Conservation (phyloP, 2,329 filamentous ascomycete species). For the Arthrinium phaeospermum region DNA sequence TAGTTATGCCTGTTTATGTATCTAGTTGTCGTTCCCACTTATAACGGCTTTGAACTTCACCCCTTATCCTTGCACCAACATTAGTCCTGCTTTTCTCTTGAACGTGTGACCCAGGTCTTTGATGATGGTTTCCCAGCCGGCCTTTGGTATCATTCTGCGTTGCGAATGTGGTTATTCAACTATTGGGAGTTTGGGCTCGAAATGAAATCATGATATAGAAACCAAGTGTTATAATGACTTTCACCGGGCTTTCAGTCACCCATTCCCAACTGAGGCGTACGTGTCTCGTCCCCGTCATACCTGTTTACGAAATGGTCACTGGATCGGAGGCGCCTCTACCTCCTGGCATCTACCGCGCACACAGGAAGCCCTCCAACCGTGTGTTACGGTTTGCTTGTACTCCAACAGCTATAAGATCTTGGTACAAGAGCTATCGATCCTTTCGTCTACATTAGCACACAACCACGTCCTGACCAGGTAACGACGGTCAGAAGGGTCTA, state of each 20-base stretch:
- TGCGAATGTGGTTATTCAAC: not conserved
- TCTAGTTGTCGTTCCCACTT: not conserved
- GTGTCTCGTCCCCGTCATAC: no score
- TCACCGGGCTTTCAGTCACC: not conserved
- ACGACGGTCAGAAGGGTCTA: not conserved
- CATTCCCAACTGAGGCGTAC: no score
- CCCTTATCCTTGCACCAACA: not conserved
- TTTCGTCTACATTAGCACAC: not conserved
- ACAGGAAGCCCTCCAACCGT: no score
- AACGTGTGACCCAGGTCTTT: not conserved
- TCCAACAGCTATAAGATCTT: not conserved
- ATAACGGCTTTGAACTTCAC: not conserved
- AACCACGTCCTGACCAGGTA: not conserved
- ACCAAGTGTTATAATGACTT: not conserved
- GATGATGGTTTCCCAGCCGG: not conserved
- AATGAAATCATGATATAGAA: not conserved
- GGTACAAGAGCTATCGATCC: not conserved
- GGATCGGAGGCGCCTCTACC: no score
- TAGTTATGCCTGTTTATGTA: not conserved
- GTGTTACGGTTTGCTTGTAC: no score
- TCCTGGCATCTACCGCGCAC: no score
- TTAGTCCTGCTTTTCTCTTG: not conserved
- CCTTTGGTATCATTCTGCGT: not conserved
- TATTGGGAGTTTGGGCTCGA: not conserved
- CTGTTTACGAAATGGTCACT: no score